Evolutionary conservation across 73 alveolate species (phyloP), one percentile per base, ranked within the genome.

Genomic region (Paramecium caudatum): DNA sequence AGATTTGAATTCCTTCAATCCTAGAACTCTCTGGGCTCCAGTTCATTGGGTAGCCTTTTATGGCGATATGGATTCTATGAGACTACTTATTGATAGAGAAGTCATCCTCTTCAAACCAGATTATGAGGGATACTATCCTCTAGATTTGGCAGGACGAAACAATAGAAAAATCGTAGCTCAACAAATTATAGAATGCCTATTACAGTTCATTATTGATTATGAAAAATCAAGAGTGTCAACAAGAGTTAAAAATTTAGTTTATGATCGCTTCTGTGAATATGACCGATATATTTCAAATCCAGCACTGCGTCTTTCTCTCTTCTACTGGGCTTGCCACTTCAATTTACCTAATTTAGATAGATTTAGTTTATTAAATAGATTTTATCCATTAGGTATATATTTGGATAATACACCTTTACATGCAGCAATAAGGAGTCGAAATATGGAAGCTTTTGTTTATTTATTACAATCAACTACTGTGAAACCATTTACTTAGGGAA

Each of bases 131-230:
- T 48, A 49, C 6, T 86, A 55, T 46, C 93, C 93, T 41, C 23
- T 62, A 86, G 93, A 86, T 63, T 30, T 86, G 43, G 87, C 93
- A 47, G 93, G 93, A 41, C 8, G 83, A 3, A 74, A 74, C 43
- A 45, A 74, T 10, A 74, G 43, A 21, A 74, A 45, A 25, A 9
- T 27, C 21, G 88, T 45, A 1, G 47, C 88, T 10, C 36, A 5
- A 6, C 5, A 41, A 9, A 74, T 74, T 17, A 74, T 74, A 10
- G 88, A 74, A 16, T 21, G 17, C 10, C 43, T 74, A 4, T 21
- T 74, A 10, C 21, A 19, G 10, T 41, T 37, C 21, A 37, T 74
- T 27, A 23, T 74, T 74, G 88, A 74, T 5, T 74, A 74, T 74
- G 88, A 74, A 74, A 43, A 23, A 74, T 19, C 68, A 21, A 74